These are phyloP conservation scores for Hibiscus syriacus DNA, from an alignment of 345 rosid species.

Conservation along the genomic window DNA sequence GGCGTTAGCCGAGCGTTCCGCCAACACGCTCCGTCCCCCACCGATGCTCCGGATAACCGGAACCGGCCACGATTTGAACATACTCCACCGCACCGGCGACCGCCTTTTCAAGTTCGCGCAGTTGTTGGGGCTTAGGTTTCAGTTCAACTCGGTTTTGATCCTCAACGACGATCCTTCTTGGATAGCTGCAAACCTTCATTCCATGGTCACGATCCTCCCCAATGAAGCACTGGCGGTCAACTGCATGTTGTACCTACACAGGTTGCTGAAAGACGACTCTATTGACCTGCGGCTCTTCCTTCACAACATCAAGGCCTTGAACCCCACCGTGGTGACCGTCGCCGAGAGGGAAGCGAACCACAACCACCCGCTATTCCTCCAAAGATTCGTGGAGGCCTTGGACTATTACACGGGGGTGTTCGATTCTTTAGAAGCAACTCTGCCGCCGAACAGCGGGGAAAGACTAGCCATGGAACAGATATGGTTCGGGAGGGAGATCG, in stretches of 20 bases:
- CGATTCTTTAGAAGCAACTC: conserved; percentile 84
- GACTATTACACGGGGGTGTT: conserved; percentile 73
- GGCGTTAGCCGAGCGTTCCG: conserved; percentile 66
- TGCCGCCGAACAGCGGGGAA: conserved; percentile 83
- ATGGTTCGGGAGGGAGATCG: conserved; percentile 86
- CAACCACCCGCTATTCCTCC: conserved; percentile 57
- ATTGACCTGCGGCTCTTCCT: conserved; percentile 44
- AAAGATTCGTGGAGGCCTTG: conserved; percentile 66
- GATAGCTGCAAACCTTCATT: conserved; percentile 33
- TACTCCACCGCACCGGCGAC: conserved; percentile 69
- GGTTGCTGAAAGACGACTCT: conserved; percentile 43
- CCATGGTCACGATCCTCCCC: conserved; percentile 43
- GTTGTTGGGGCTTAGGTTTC: conserved; percentile 69
- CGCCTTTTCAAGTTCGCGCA: conserved; percentile 76
- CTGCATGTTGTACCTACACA: conserved; percentile 66
- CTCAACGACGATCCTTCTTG: conserved; percentile 41
- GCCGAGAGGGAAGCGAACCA: conserved; percentile 78
- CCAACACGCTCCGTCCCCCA: conserved; percentile 33
- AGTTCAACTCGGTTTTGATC: conserved; percentile 66
- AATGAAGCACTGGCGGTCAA: conserved; percentile 72
- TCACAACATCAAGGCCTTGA: conserved; percentile 51
- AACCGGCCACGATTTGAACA: conserved; percentile 54
- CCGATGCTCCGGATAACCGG: conserved; percentile 81
- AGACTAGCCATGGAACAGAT: conserved; percentile 67
- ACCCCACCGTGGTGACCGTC: conserved; percentile 73